These are phyloP conservation scores for Aspergillus flavus DNA, from an alignment of 2,329 filamentous ascomycete species.

Conservation along the genomic window DNA sequence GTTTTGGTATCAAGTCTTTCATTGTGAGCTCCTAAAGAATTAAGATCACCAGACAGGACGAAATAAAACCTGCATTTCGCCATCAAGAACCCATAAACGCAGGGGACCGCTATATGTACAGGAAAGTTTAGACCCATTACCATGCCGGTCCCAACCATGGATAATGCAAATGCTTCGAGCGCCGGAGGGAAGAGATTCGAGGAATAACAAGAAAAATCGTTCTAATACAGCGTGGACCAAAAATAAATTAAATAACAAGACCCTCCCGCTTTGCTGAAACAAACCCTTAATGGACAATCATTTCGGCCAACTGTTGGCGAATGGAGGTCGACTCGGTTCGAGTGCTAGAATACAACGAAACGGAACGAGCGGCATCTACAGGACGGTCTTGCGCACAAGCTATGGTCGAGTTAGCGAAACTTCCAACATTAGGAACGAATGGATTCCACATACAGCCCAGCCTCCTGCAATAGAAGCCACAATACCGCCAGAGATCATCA, in stretches of 20 bases:
- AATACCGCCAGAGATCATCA: slow-evolving; percentile 91
- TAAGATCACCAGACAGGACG: slow-evolving; percentile 30
- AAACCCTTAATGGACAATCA: slow-evolving; percentile 30
- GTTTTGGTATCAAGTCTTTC: slow-evolving; percentile 11
- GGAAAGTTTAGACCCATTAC: slow-evolving; percentile 41
- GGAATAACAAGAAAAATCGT: slow-evolving; percentile 33
- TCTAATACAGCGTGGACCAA: slow-evolving; percentile 42
- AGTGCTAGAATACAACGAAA: slow-evolving; percentile 20
- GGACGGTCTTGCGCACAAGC: slow-evolving; percentile 55
- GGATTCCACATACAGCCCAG: slow-evolving; percentile 78
- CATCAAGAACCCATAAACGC: slow-evolving; percentile 33
- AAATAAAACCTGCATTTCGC: slow-evolving; percentile 27
- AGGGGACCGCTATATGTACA: slow-evolving; percentile 48
- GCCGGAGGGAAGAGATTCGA: slow-evolving; percentile 48
- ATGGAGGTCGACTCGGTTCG: slow-evolving; percentile 19
- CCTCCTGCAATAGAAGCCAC: slow-evolving; percentile 81
- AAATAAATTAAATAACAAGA: slow-evolving; percentile 28
- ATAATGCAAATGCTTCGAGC: slow-evolving; percentile 47
- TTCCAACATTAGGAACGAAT: slow-evolving; percentile 12
- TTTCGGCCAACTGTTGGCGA: slow-evolving; percentile 22
- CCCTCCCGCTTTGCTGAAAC: slow-evolving; percentile 31
- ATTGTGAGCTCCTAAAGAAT: slow-evolving; percentile 33
- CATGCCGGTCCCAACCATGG: slow-evolving; percentile 45
- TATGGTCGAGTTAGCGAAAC: slow-evolving; percentile 28
- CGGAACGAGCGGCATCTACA: slow-evolving; percentile 38